phyloP scores from a whole-genome alignment of 2,329 filamentous ascomycete species.

The Aspergillus arachidicola region DNA sequence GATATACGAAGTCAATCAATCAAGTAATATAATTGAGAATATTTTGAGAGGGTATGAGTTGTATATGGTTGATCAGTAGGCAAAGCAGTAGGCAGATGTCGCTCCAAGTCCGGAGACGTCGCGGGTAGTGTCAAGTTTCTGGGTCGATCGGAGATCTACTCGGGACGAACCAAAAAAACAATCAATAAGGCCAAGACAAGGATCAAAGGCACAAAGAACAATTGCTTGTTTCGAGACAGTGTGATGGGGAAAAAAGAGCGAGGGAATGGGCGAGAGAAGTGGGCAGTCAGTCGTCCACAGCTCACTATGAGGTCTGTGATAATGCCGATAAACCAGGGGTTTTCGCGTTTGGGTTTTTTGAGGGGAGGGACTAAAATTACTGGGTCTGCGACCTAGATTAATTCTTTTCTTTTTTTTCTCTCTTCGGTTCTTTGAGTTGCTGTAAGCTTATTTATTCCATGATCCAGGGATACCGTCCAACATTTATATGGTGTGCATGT shows the following conservation, averaged over 20 bases:
- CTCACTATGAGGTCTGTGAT: constrained; percentile 1
- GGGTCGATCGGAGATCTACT: constrained; percentile 33
- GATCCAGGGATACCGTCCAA: background rate
- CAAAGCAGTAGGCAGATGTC: background rate
- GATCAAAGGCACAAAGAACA: background rate
- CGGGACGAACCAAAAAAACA: constrained; percentile 26
- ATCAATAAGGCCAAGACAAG: background rate
- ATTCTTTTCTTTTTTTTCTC: background rate
- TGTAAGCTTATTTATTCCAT: background rate
- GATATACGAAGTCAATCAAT: background rate
- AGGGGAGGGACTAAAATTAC: background rate
- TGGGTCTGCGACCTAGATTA: background rate
- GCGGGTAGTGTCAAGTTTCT: constrained; percentile 10
- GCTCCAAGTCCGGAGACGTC: background rate
- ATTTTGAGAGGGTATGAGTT: background rate
- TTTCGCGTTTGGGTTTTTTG: background rate
- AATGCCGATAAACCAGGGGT: background rate
- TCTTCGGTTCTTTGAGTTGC: background rate
- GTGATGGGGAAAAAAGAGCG: background rate
- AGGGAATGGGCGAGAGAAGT: background rate
- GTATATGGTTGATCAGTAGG: background rate
- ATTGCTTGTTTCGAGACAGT: background rate
- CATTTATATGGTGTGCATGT: background rate
- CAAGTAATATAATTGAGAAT: background rate
- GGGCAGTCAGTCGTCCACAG: background rate